Evolutionary conservation across 2,329 filamentous ascomycete species (phyloP).

Genomic region (Fusarium haematococcum): DNA sequence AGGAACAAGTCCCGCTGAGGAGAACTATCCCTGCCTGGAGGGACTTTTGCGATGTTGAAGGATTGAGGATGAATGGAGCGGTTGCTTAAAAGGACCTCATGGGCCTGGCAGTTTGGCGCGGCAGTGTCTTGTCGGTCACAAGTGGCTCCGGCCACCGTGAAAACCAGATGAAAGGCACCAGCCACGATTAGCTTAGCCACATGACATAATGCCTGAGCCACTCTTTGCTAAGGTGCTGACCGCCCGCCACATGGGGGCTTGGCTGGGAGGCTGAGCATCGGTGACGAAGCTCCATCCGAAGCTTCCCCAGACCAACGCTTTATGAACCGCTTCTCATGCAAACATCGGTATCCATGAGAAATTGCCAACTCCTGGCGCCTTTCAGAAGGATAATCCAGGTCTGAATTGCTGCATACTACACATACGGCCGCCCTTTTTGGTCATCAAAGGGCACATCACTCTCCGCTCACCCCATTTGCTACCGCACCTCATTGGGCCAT

Average conservation of each 20-base stretch:
- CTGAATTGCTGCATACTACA: background rate
- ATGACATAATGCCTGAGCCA: background rate
- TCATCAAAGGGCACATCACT: slow-evolving; percentile 5
- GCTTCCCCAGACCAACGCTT: slow-evolving; percentile 8
- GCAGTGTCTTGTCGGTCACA: slow-evolving; percentile 1
- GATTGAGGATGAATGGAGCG: background rate
- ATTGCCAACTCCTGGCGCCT: slow-evolving; percentile 21
- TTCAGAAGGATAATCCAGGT: slow-evolving; percentile 1
- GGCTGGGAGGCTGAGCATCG: slow-evolving; percentile 35
- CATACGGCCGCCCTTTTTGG: background rate
- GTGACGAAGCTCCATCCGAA: slow-evolving; percentile 32
- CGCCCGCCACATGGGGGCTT: slow-evolving; percentile 18
- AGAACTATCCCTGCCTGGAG: slow-evolving; percentile 27
- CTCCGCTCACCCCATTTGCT: slow-evolving; percentile 15
- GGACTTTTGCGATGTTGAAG: slow-evolving; percentile 30
- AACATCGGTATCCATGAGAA: slow-evolving; percentile 8
- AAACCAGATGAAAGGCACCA: background rate
- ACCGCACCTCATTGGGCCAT: slow-evolving; percentile 22
- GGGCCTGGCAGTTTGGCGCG: background rate
- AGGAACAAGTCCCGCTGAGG: slow-evolving; percentile 1
- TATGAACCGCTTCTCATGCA: slow-evolving; percentile 5
- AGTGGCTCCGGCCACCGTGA: background rate
- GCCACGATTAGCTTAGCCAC: slow-evolving; percentile 2
- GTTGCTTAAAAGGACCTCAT: background rate
- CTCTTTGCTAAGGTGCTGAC: background rate